phyloP scores from a whole-genome alignment of 495 filamentous ascomycete genomes.

The Neurospora sp. region DNA sequence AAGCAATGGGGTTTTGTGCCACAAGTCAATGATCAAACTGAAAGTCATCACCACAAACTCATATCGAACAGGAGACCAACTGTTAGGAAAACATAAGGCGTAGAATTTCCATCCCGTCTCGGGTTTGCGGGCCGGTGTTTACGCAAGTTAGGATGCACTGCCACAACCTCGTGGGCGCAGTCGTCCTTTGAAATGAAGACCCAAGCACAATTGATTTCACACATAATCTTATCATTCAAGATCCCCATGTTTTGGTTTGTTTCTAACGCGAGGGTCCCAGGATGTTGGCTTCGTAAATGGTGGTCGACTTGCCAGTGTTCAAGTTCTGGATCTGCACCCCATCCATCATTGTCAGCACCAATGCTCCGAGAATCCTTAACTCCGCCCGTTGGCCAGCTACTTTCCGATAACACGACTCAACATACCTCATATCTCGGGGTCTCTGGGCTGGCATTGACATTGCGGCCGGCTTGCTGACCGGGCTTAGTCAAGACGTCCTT shows the following conservation, averaged over 20 bases:
- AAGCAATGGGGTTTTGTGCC: neutral
- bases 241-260: neutral
- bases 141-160: neutral
- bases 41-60: neutral
- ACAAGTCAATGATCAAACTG: neutral
- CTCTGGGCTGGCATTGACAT: conserved; percentile 28
- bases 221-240: neutral
- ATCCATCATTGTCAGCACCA: neutral
- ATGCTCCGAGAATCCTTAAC: neutral
- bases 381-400: neutral
- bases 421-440: conserved; percentile 33
- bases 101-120: neutral
- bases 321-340: conserved; percentile 27
- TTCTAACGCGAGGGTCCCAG: conserved; percentile 10
- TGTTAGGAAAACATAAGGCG: neutral
- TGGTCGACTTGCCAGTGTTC: conserved; percentile 32
- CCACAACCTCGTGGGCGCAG: neutral
- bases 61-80: neutral
- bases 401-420: neutral
- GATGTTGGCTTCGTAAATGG: conserved; percentile 34
- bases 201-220: neutral
- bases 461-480: conserved; percentile 28
- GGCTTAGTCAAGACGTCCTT: conserved; percentile 29
- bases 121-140: neutral
- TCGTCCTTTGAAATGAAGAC: neutral